Evolutionary conservation across 768 basidiomycete species (phyloP), one percentile per base, ranked within the genome.

Genomic region (Auricularia cornea): DNA sequence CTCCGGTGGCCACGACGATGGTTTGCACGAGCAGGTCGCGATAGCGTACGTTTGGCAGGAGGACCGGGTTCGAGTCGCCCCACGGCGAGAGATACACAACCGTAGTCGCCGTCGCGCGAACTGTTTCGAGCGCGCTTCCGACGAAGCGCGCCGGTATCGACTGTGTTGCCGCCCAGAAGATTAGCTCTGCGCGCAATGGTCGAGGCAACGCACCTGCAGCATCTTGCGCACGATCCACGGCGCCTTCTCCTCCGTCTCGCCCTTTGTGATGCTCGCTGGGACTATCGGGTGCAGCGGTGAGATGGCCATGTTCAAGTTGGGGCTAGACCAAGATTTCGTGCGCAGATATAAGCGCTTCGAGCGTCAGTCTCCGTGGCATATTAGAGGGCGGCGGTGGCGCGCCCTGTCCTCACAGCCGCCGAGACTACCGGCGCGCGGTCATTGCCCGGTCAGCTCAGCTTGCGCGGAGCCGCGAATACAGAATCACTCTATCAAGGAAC

Each of bases 181-280:
- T 31, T 57, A 61, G 18, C 23, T 12, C 23, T 60, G 66, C 62
- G 59, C n/a, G n/a, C n/a, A n/a, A 63, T 61, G 40, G 59, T 54
- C 28, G n/a, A n/a, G n/a, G n/a, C n/a, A n/a, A 78, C 82, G 69
- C 72, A 85, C 85, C 65, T 84, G 85, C 26, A 83, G 83, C 3
- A 88, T 78, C 72, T 85, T 86, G 61, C 85, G 74, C 40, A 87
- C 75, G 62, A 86, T 81, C 85, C 85, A 87, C 65, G 84, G 83
- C 18, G 82, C 82, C 6, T 77, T 68, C 62, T 83, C 83, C 71
- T 87, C 83, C 60, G 76, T 75, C 71, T 87, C 85, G 28, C 48
- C 54, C 26, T 59, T 32, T 6, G 66, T 40, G 30, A 69, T 23
- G 12, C 65, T 64, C 40, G 63, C 32, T 14, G 67, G 61, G 44